These are phyloP conservation scores for Camellia japonica DNA, from an alignment of 148 eudicot genomes.

Conservation along the genomic window DNA sequence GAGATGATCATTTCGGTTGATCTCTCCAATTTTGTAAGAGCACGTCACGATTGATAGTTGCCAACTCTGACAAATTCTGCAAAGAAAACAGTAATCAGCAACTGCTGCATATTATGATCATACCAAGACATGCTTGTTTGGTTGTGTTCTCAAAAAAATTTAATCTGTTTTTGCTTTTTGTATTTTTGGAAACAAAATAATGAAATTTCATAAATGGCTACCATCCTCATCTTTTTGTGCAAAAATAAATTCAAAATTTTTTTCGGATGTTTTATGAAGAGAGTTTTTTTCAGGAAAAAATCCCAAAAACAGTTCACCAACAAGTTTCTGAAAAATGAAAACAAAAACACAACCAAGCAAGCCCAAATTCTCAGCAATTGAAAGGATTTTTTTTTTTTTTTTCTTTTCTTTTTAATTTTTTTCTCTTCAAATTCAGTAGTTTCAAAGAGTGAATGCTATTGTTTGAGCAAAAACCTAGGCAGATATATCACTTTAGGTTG, in stretches of 20 bases:
- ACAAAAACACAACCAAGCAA: background rate
- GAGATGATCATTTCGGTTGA: slow-evolving; percentile 38
- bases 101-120: background rate
- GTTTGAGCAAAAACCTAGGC: background rate
- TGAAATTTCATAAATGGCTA: no score
- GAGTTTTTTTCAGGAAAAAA: no score
- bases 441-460: background rate
- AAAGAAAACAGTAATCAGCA: background rate
- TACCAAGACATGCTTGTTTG: no score
- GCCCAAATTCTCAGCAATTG: background rate
- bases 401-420: background rate
- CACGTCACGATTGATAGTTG: slow-evolving; percentile 69
- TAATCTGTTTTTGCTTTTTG: no score
- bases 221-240: no score
- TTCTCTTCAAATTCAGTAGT: background rate
- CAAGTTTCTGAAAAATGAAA: no score
- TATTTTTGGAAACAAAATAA: no score
- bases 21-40: slow-evolving; percentile 49
- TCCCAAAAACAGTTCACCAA: no score
- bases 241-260: no score
- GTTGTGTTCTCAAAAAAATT: no score
- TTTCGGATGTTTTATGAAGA: no score
- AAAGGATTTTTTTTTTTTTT: background rate
- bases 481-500: background rate
- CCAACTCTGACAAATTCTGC: slow-evolving; percentile 71